Evolutionary conservation across 2,329 filamentous ascomycete species (phyloP), one percentile per base, ranked within the genome.

Genomic region (Coniosporium uncinatum): DNA sequence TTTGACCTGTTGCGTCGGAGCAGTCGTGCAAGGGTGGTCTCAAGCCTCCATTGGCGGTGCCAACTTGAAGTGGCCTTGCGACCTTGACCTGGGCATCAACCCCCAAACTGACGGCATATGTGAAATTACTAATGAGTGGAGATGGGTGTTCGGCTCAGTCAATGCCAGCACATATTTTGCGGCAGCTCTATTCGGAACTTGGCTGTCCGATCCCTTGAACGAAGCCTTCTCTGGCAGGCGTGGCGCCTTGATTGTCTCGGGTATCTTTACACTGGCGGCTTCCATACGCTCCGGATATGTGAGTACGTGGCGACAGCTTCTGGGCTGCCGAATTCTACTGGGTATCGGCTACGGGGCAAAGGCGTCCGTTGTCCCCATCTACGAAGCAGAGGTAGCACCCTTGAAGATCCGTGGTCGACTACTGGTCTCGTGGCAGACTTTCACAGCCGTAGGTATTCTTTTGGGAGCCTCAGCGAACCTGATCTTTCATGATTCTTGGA

Each of bases 371-470:
- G 35, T 18, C 20, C 39, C 39, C 14, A 22, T 41, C 11, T 41
- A 21, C 22, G 39, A 17, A 14, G 22, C 37, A 19, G 39, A 42
- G 8, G 18, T 32, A 36, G 19, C 20, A 17, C 24, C 16, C 29
- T 34, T 21, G n/a, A 18, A 39, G 14, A 42, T 38, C 27, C 24
- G 35, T 24, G 46, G 52, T 31, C 47, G 47, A 1, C 39, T 58
- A 11, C 52, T 58, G 8, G 57, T 58, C 52, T 54, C 52, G 29
- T 59, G 55, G 54, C 56, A 59, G 37, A 37, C 57, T 2, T 56
- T 57, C 35, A 54, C 53, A 19, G 56, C 56, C 2, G 46, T 56
- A 29, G 56, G 56, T 1, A 52, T 58, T 37, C 52, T 58, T 20
- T 40, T 56, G 4, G 55, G 54, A 2, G 55, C 48, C 33, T 50